These are phyloP conservation scores for Phytophthora colocasiae DNA, from an alignment of 352 stramenopile genomes.

Conservation along the genomic window DNA sequence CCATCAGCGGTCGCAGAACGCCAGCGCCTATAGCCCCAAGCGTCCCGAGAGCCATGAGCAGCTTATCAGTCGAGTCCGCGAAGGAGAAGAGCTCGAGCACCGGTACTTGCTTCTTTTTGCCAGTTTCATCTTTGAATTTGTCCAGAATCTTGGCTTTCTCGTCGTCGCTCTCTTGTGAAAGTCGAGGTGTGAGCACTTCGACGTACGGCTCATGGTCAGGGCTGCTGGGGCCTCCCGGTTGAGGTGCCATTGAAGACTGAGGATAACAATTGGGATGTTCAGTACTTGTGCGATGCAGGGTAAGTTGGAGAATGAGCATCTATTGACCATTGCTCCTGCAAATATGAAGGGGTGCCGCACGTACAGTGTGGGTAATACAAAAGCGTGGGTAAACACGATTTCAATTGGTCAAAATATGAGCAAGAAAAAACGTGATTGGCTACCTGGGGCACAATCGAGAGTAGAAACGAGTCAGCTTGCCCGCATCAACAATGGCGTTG, in stretches of 20 bases:
- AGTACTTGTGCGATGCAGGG: constrained; percentile 4
- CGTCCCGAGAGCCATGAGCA: constrained; percentile 36
- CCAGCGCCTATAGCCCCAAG: constrained; percentile 26
- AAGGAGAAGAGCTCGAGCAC: constrained; percentile 37
- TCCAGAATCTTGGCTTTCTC: constrained; percentile 7
- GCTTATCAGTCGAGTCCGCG: constrained; percentile 34
- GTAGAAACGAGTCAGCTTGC: background rate
- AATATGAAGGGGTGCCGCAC: background rate
- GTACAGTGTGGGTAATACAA: background rate
- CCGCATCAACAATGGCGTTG: too few relatives aligned
- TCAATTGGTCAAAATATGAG: background rate
- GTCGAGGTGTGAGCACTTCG: constrained; percentile 24
- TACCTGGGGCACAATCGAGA: background rate
- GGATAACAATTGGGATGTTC: background rate
- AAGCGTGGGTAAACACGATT: constrained; percentile 2
- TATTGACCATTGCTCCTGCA: background rate
- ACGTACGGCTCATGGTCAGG: constrained; percentile 15
- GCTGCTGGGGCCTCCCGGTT: background rate
- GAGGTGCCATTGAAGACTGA: constrained; percentile 2
- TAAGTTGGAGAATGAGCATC: constrained; percentile 15
- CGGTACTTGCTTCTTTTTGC: constrained; percentile 8
- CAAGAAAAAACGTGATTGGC: background rate
- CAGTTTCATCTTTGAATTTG: background rate
- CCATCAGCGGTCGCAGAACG: constrained; percentile 31
- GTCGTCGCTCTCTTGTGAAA: constrained; percentile 7